Percentiles rank a stretch among this genome's conserved stretches.
Conservation (phyloP, 2,329 filamentous ascomycete genomes). For the Fusarium redolens region DNA sequence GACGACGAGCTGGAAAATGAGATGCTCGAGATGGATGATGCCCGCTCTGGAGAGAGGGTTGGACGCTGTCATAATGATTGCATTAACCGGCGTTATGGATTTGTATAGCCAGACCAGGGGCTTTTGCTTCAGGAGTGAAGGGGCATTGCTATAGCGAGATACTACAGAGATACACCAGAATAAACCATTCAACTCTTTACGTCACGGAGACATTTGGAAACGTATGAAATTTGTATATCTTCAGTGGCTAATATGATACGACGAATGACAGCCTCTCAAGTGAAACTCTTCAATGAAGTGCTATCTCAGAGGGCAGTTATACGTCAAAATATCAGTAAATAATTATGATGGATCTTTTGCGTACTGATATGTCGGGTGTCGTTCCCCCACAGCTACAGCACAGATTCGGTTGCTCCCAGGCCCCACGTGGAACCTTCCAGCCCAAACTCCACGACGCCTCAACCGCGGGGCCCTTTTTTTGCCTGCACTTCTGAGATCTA, state of each 20-base stretch:
- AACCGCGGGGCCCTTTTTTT: constrained; percentile 39
- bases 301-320: background rate
- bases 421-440: constrained; percentile 49
- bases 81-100: constrained; percentile 37
- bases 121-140: background rate
- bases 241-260: background rate
- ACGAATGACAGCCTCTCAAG: background rate
- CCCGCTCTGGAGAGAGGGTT: constrained; percentile 7
- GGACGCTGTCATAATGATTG: constrained; percentile 12
- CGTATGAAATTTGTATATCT: background rate
- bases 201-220: background rate
- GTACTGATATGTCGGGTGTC: background rate
- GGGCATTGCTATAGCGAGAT: constrained; percentile 7
- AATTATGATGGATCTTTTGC: background rate
- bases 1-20: constrained; percentile 55
- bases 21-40: background rate
- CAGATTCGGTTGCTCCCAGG: constrained; percentile 13
- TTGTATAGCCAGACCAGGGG: constrained; percentile 12
- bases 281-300: background rate
- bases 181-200: constrained; percentile 18
- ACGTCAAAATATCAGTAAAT: background rate
- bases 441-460: constrained; percentile 39
- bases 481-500: constrained; percentile 23
- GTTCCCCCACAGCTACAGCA: constrained; percentile 28
- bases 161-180: constrained; percentile 3